Base-by-base conservation (phyloP, 345 rosid genomes). In the Moricandia arvensis region DNA sequence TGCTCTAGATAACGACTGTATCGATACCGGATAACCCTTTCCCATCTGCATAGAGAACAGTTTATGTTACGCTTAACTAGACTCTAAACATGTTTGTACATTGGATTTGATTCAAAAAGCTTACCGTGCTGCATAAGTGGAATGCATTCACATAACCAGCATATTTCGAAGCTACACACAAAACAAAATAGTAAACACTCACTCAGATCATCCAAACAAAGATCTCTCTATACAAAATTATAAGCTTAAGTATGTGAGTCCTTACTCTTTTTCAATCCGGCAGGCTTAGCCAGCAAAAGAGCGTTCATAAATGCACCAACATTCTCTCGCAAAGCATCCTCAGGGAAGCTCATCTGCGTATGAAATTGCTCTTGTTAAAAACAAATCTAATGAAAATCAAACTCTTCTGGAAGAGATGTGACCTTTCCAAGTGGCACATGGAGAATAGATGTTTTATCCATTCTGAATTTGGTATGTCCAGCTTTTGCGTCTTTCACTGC, bases 361-460 rank as follows among this genome's bases (percentile, higher is more conserved):
- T n/a, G 63, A 64, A 57, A 69, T 13, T 3, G 3, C 49, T 60
- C 26, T 75, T 68, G 33, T 68, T 17, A 77, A 47, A 55, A 71
- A 58, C 10, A 21, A 33, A 59, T 11, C n/a, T 65, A 12, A 66
- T 57, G 59, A 59, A 15, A 47, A 34, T 71, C 26, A 26, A 17
- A 59, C 27, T 17, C 21, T 51, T 55, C 12, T 55, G 64, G 63
- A 63, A 73, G 78, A 9, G 62, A 31, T 33, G 24, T 51, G 63
- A 90, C 97, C 97, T 94, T 91, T 75, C 98, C 98, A 57, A 94
- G 90, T 47, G 95, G 96, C 8, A 87, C 89, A 72, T 94, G 98
- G 59, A 91, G 91, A 63, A 88, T 91, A 3, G 98, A 85, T 71
- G 96, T 76, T 74, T 91, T 94, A 77, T 94, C 97, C 97, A 91